Percentiles rank a stretch among this genome's conserved stretches.
These are phyloP conservation scores for Trichophyton schoenleinii DNA, from an alignment of 2,329 filamentous ascomycete species.

Conservation along the genomic window DNA sequence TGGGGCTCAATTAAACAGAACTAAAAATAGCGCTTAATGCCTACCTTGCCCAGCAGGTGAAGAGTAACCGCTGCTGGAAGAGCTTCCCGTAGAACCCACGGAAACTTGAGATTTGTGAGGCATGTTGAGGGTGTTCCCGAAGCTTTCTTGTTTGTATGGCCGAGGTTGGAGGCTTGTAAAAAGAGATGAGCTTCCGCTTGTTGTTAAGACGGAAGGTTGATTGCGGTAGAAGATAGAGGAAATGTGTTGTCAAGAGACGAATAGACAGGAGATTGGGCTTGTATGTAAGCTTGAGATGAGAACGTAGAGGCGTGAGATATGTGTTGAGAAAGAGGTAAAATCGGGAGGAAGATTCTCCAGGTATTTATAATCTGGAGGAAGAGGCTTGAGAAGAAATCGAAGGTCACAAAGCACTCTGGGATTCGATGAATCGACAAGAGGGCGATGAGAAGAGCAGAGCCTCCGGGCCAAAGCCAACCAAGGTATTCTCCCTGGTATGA, in stretches of 20 bases:
- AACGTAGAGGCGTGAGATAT: not conserved
- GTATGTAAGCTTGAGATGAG: not conserved
- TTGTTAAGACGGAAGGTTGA: not conserved
- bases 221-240: not conserved
- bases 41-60: not conserved
- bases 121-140: not conserved
- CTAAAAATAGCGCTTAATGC: not conserved
- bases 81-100: not conserved
- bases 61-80: not conserved
- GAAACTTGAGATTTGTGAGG: conserved; percentile 1
- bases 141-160: not conserved
- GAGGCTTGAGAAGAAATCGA: not conserved
- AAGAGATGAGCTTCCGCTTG: not conserved
- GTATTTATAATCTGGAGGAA: conserved; percentile 3
- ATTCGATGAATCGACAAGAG: conserved; percentile 2
- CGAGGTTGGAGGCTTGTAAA: not conserved
- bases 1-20: not conserved
- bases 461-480: not conserved
- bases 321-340: not conserved
- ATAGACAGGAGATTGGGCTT: not conserved
- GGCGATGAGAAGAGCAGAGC: not conserved
- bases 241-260: not conserved
- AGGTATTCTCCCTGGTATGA: not conserved
- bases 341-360: conserved; percentile 1
- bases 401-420: not conserved